Evolutionary conservation across 2,329 filamentous ascomycete species (phyloP).

Genomic region (Fusarium beomiforme): DNA sequence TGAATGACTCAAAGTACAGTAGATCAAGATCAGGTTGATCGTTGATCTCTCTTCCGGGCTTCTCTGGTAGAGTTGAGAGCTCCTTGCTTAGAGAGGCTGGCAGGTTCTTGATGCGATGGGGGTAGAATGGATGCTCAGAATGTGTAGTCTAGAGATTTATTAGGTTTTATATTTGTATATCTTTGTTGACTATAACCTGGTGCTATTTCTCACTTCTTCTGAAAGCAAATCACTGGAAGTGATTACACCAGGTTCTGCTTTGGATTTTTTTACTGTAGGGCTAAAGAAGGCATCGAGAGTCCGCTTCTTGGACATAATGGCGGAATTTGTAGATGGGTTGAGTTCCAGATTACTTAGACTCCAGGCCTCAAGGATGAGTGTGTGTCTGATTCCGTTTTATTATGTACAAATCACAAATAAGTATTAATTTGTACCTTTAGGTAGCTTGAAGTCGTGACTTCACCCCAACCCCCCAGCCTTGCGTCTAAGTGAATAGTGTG

Average conservation of each 20-base stretch:
- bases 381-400: background rate
- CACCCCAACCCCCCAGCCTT: conserved; percentile 30
- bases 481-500: conserved; percentile 28
- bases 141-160: conserved; percentile 34
- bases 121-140: conserved; percentile 59
- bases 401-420: background rate
- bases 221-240: background rate
- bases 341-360: background rate
- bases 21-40: conserved; percentile 77
- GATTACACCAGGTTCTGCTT: conserved; percentile 9
- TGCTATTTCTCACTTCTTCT: conserved; percentile 3
- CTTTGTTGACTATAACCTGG: background rate
- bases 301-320: conserved; percentile 51
- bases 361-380: fast-evolving
- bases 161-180: background rate
- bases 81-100: conserved; percentile 51
- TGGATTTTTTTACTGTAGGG: conserved; percentile 39
- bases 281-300: conserved; percentile 76
- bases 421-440: too few relatives aligned
- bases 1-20: conserved; percentile 79
- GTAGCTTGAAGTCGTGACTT: conserved; percentile 40
- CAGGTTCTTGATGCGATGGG: conserved; percentile 60
- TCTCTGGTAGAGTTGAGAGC: conserved; percentile 58
- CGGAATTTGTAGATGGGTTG: background rate
- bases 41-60: conserved; percentile 65